Base-by-base conservation (phyloP, 1,284 basidiomycete species). In the Heterobasidion parviporum region DNA sequence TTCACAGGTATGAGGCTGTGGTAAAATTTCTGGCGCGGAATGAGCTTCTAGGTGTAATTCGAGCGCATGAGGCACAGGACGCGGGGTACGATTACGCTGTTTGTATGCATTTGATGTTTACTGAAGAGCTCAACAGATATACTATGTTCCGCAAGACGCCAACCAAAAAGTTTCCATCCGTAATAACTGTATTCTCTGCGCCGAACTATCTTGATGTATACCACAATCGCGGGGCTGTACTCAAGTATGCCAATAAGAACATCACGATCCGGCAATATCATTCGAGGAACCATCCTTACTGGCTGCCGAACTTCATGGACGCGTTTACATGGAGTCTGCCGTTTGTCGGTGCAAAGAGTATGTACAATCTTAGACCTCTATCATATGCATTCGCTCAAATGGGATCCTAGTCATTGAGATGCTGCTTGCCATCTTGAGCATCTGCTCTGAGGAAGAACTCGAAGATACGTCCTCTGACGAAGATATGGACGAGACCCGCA, bases 281-380 rank as follows among this genome's bases (percentile, higher is more conserved):
- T 72, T 91, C 89, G 63, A 90, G 84, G 44, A 82, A 89, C 35
- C 96, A 99, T 70, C 97, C 96, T 3, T 89, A 85, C 66, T 89
- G 87, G 85, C 75, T 99, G 45, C 96, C 96, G 2, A 99, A 98
- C 74, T 98, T 98, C 65, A 98, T 98, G 91, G 94, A 99, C 68
- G 96, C 92, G 43, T 99, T 99, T 70, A 98, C 96, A 1, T 99
- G 97, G 97, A 94, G 90, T 78, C 73, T 99, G 62, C 97, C 96
- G 0, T 99, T 99, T 68, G 97, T 99, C 2, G 96, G 96, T 47
- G 86, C 94, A 58, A 99, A 99, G 77, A 98, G 94, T 93, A 67
- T 62, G 84, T 78, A 36, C 59, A 55, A 36, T 36, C 54, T 43
- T 60, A 47, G 18, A 52, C 43, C n/a, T 43, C 1, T 50, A 15